A percentile compares a stretch with the other conserved stretches of the same genome.
These are phyloP conservation scores for Dendryphion nanum DNA, from an alignment of 2,329 filamentous ascomycete genomes.

Conservation along the genomic window DNA sequence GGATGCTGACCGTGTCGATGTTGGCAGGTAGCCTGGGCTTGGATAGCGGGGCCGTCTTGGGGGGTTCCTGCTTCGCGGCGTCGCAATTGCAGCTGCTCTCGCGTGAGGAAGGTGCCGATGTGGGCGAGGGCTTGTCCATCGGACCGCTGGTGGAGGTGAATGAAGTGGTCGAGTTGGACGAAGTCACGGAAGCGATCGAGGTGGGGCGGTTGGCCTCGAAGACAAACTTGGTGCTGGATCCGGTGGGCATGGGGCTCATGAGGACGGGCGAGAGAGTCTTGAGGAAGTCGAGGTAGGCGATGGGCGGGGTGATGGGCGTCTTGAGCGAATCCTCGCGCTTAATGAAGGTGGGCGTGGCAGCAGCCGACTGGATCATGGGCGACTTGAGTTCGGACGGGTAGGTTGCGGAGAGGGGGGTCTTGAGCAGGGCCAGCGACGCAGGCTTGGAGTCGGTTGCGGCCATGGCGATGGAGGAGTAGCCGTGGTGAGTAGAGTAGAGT, in stretches of 20 bases:
- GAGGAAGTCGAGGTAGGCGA: constrained; percentile 89
- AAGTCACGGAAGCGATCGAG: constrained; percentile 34
- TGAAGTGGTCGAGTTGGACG: constrained; percentile 35
- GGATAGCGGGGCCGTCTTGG: constrained; percentile 43
- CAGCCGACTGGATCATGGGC: constrained; percentile 56
- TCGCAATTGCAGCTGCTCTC: constrained; percentile 40
- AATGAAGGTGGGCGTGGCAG: constrained; percentile 55
- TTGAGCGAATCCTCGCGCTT: constrained; percentile 66
- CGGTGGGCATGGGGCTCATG: constrained; percentile 65
- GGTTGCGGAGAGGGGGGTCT: constrained; percentile 61
- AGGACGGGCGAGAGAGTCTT: constrained; percentile 73
- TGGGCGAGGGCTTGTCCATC: constrained; percentile 21
- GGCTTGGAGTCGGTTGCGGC: constrained; percentile 43
- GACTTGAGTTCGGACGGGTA: constrained; percentile 58
- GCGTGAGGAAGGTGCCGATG: constrained; percentile 34
- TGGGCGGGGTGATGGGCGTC: constrained; percentile 88
- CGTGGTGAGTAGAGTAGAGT: neutral
- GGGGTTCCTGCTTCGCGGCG: constrained; percentile 33
- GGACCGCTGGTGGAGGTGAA: constrained; percentile 36
- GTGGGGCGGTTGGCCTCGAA: constrained; percentile 44
- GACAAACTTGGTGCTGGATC: constrained; percentile 53
- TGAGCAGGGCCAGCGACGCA: constrained; percentile 41
- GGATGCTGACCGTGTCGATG: constrained; percentile 55
- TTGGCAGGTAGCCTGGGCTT: constrained; percentile 45
- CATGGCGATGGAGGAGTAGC: constrained; percentile 28